Base-by-base conservation (phyloP, 352 stramenopile genomes). In the Elongisporangium prolatum region DNA sequence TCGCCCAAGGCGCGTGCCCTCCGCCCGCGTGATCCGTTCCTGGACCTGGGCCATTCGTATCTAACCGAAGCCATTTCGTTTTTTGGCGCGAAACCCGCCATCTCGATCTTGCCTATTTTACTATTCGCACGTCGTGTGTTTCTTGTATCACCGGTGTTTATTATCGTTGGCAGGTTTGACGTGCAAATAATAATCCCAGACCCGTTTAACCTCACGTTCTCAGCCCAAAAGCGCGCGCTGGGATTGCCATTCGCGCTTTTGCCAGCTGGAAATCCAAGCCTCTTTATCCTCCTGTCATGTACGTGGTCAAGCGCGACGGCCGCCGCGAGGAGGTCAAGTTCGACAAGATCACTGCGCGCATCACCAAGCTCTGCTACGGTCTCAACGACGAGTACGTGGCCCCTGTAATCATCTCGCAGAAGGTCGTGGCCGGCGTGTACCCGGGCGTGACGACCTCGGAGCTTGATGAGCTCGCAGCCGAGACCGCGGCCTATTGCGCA, bases 361-460 rank as follows among this genome's bases (percentile, higher is more conserved):
- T 99, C 69, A 93, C 85, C 61, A 99, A 99, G 71, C 92, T 99
- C 25, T 99, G 97, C 78, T 98, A 99, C 69, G 97, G 97, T 6
- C 85, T 99, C 20, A 96, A 99, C 72, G 73, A 78, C n/a, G 74
- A 97, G 66, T 98, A 98, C 74, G 94, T 99, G 13, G 96, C 98
- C 74, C 88, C 97, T 44, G 83, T 98, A 60, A 79, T 97, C 68
- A 98, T 99, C 71, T 96, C 97, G 47, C 96, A 99, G 80, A 99
- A 99, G 80, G 97, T 99, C 17, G 97, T 99, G 58, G 91, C 97
- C n/a, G 97, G 97, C 57, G 93, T 99, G 17, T 99, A 99, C 76
- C 91, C 96, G 2, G 97, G 97, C 50, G 96, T 99, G 1, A 99
- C 96, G 5, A 99, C 97, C n/a, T 88, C 75, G 5, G 97, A 99